Conservation (phyloP, 257 asterid genomes). For the Verbena officinalis region DNA sequence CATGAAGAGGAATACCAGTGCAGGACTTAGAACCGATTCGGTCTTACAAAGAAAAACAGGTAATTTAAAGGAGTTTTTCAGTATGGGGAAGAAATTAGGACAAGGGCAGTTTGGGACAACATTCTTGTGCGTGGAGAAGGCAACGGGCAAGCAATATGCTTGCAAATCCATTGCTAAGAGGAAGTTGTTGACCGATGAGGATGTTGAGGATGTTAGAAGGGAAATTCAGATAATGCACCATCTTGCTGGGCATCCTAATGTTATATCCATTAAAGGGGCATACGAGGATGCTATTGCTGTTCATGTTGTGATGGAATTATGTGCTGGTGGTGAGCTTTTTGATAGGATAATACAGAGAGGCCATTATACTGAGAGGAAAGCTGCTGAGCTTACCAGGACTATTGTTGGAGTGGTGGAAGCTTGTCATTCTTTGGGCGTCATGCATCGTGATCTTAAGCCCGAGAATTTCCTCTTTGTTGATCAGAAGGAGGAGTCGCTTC, state of each 20-base stretch:
- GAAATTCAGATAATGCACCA: slow-evolving; percentile 99
- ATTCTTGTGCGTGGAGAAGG: slow-evolving; percentile 76
- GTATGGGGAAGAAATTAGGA: slow-evolving; percentile 82
- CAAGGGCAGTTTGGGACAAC: slow-evolving; percentile 96
- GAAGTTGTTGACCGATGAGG: slow-evolving; percentile 81
- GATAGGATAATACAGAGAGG: slow-evolving; percentile 92
- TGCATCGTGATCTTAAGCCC: slow-evolving; percentile 98
- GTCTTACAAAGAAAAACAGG: slow-evolving; percentile 78
- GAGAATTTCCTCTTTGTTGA: slow-evolving; percentile 90
- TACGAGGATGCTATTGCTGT: slow-evolving; percentile 89
- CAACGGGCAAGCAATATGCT: slow-evolving; percentile 67
- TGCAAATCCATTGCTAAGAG: slow-evolving; percentile 97
- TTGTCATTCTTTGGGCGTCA: slow-evolving; percentile 92
- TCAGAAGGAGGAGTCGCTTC: slow-evolving; percentile 87
- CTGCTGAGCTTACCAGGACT: slow-evolving; percentile 93
- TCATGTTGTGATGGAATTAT: slow-evolving; percentile 90
- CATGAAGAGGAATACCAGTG: slow-evolving; percentile 79
- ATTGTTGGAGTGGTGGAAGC: slow-evolving; percentile 96
- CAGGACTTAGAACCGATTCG: slow-evolving; percentile 84
- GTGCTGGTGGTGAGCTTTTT: slow-evolving; percentile 96
- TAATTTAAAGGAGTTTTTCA: slow-evolving; percentile 74
- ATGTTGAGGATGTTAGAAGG: slow-evolving; percentile 95
- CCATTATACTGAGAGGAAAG: slow-evolving; percentile 92
- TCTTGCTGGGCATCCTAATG: slow-evolving; percentile 86
- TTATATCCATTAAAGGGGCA: slow-evolving; percentile 88